Evolutionary conservation across 2,329 filamentous ascomycete genomes (phyloP).

Genomic region (Zasmidium angulare): DNA sequence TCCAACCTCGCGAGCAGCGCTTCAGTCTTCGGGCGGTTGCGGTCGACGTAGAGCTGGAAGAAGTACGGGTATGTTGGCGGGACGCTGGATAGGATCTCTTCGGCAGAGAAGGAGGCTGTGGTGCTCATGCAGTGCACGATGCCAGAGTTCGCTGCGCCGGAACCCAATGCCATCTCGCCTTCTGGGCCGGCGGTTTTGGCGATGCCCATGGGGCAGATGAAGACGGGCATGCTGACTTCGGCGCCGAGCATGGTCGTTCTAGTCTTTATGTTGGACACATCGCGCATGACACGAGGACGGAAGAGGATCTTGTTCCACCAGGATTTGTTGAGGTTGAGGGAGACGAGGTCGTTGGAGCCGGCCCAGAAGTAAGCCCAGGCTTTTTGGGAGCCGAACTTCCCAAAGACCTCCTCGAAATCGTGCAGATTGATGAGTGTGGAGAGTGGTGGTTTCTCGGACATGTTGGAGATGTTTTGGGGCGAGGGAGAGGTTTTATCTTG

Average conservation of each 20-base stretch:
- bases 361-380: slow-evolving; percentile 48
- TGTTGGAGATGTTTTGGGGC: slow-evolving; percentile 19
- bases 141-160: slow-evolving; percentile 30
- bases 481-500: slow-evolving; percentile 27
- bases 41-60: slow-evolving; percentile 64
- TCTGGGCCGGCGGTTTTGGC: slow-evolving; percentile 10
- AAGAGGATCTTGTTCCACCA: slow-evolving; percentile 47
- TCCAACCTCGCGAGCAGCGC: slow-evolving; percentile 50
- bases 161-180: slow-evolving; percentile 36
- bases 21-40: slow-evolving; percentile 54
- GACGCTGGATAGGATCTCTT: slow-evolving; percentile 33
- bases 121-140: slow-evolving; percentile 36
- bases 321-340: slow-evolving; percentile 44
- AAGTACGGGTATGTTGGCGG: slow-evolving; percentile 43
- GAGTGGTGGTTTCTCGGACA: slow-evolving; percentile 45
- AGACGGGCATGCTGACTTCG: slow-evolving; percentile 38
- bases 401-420: slow-evolving; percentile 47
- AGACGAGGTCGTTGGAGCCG: slow-evolving; percentile 51
- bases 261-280: slow-evolving; percentile 41
- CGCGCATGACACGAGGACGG: slow-evolving; percentile 48
- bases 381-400: slow-evolving; percentile 37
- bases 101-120: slow-evolving; percentile 30
- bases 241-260: slow-evolving; percentile 35
- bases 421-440: slow-evolving; percentile 49
- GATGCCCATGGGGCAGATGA: slow-evolving; percentile 35